These are phyloP conservation scores for Elsinoe fawcettii DNA, from an alignment of 2,329 filamentous ascomycete genomes.

Conservation along the genomic window DNA sequence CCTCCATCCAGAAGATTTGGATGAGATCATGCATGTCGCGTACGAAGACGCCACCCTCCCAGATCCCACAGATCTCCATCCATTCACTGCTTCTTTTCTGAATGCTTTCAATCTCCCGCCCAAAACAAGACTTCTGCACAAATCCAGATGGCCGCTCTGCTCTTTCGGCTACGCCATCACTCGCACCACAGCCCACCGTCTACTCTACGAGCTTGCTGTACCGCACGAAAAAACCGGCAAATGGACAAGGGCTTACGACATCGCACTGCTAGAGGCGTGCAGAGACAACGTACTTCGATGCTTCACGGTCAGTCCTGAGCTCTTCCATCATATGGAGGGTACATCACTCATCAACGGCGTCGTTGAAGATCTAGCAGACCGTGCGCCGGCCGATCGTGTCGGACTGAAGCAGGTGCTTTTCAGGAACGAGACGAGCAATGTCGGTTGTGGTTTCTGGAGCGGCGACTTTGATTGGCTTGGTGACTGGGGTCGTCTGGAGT, in stretches of 20 bases:
- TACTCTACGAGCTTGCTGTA: constrained; percentile 32
- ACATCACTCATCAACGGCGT: constrained; percentile 33
- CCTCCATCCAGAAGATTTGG: constrained; percentile 28
- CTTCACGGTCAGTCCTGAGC: constrained; percentile 30
- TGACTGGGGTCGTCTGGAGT: constrained; percentile 26
- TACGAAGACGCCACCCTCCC: constrained; percentile 34
- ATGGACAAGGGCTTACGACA: constrained; percentile 33
- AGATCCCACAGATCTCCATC: constrained; percentile 29
- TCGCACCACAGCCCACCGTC: constrained; percentile 28
- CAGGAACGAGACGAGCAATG: constrained; percentile 26
- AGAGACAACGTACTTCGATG: constrained; percentile 29
- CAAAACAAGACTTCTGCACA: constrained; percentile 33
- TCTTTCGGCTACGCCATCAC: constrained; percentile 39
- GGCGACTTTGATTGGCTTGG: constrained; percentile 33
- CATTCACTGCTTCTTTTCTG: constrained; percentile 34
- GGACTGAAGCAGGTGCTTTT: constrained; percentile 21
- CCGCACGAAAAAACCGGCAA: constrained; percentile 28
- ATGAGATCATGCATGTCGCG: constrained; percentile 28
- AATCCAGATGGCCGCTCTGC: constrained; percentile 37
- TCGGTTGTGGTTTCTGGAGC: constrained; percentile 35
- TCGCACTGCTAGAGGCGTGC: constrained; percentile 32
- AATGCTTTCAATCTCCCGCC: constrained; percentile 30
- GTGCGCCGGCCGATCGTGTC: constrained; percentile 25
- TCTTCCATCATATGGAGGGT: constrained; percentile 34
- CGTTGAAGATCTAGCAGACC: constrained; percentile 26